Evolutionary conservation across 345 rosid species (phyloP), one percentile per base, ranked within the genome.

Genomic region (Eucalyptus guilfoylei): DNA sequence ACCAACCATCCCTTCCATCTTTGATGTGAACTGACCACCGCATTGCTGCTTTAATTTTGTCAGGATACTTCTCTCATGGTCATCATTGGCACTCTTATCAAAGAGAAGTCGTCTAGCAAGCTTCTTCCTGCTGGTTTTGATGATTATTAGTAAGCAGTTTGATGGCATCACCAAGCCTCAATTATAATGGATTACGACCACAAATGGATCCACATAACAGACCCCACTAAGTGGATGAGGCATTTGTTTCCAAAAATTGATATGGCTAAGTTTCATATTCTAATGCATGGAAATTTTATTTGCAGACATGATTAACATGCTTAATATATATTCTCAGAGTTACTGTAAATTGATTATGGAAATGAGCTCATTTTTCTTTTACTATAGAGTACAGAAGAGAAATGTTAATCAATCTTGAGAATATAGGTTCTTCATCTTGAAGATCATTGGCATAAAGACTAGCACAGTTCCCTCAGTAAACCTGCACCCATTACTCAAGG

Each of bases 21-120:
- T 94, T 62, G 95, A 96, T 69, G 98, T 96, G 91, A 96, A 94
- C 91, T 94, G 98, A 60, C 96, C 96, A 40, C 98, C 98, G 37
- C 93, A 94, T 90, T 94, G 98, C 90, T 96, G 96, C 90, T 96
- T 96, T 91, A 96, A 88, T 91, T 94, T 96, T 6, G 93, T 93
- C 90, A 96, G 89, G 44, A 95, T 93, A 88, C 96, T 95, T 90
- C 95, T 92, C 89, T 95, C 98, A 87, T 92, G 96, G 87, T 95
- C 95, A 80, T 94, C 94, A 80, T 92, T 92, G 86, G 96, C 97
- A 91, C 94, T 94, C 90, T 92, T 92, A 88, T 94, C 92, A 89
- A 93, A 91, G 6, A 94, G 94, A 87, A 94, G 95, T 32, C 93
- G 85, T 60, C 91, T 11, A 26, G 97, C 97, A 89, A 95, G 94